Base-by-base conservation (phyloP, 2,329 filamentous ascomycete species). In the Neonectria coccinea region DNA sequence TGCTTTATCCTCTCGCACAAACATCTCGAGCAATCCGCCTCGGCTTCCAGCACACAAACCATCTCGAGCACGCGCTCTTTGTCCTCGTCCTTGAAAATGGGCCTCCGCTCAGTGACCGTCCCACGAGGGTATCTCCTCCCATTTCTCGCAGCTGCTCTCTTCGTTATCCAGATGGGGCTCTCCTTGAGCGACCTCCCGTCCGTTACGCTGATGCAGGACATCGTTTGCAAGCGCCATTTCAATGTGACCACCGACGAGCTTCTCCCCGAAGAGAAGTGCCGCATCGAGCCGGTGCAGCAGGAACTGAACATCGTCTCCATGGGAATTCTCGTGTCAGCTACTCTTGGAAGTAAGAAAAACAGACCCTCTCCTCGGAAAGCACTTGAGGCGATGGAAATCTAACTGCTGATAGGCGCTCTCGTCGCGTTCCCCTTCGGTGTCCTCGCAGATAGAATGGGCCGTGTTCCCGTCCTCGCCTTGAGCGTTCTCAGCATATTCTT, bases 81-180 rank as follows among this genome's bases (percentile, higher is more conserved):
- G 31, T 29, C 52, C 10, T 22, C 56, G 10, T 4, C n/a, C 10
- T 5, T 1, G 3, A 60, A 20, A 14, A 71, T 73, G 67, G 45
- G 56, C 39, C 45, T 61, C 31, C 64, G 52, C 36, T 52, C 59
- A 11, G 65, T 52, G 42, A 68, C 64, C 25, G 48, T 75, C 7
- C 59, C 71, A 5, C 18, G 48, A 1, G 22, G 39, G 25, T 64
- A 54, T 39, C 57, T 74, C 27, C 62, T 75, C 8, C 69, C 66
- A 3, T 70, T 75, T 18, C 68, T 75, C 16, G 67, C 67, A 11
- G 31, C 47, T 42, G 62, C 58, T 11, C 65, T 76, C 20, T 73
- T 76, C 57, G 20, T 67, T 57, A 63, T 74, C 53, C 73, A 76
- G 18, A 48, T 75, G 3, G 67, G 71, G 4, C 62, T 75, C 20